Conservation (phyloP, 2,329 filamentous ascomycete species). For the Sclerotiophoma versabilis region DNA sequence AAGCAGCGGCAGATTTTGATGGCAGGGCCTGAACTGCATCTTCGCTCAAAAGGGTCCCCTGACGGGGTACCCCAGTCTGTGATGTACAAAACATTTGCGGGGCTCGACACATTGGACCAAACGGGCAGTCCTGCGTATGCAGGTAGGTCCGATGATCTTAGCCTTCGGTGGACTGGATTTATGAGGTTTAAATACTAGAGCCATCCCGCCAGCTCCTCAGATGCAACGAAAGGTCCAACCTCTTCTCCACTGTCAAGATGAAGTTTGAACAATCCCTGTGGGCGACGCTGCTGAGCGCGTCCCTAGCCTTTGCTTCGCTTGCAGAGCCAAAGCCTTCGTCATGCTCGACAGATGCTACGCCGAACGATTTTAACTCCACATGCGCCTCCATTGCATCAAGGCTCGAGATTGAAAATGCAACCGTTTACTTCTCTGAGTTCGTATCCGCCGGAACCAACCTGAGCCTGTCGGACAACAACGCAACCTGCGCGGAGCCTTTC, state of each 20-base stretch:
- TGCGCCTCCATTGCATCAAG: conserved; percentile 40
- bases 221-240: not conserved
- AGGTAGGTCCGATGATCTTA: not conserved
- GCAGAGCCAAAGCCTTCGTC: not conserved
- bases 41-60: not conserved
- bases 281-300: conserved; percentile 19
- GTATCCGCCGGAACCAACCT: conserved; percentile 52
- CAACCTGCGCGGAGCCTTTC: conserved; percentile 47
- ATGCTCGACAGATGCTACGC: conserved; percentile 3
- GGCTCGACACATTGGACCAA: not conserved
- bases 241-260: conserved; percentile 19
- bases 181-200: not conserved
- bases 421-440: conserved; percentile 47
- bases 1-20: not conserved
- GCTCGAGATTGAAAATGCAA: conserved; percentile 44
- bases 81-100: conserved; percentile 2
- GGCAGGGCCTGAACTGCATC: not conserved
- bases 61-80: conserved; percentile 1
- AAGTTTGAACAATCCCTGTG: conserved; percentile 23
- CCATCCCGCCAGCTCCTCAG: not conserved
- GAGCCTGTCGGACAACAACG: conserved; percentile 49
- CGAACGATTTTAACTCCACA: conserved; percentile 26
- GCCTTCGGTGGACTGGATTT: not conserved
- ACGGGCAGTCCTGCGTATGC: not conserved
- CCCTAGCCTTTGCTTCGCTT: not conserved